Evolutionary conservation across 2,329 filamentous ascomycete genomes (phyloP).

Genomic region (Diaporthe aspalathi): DNA sequence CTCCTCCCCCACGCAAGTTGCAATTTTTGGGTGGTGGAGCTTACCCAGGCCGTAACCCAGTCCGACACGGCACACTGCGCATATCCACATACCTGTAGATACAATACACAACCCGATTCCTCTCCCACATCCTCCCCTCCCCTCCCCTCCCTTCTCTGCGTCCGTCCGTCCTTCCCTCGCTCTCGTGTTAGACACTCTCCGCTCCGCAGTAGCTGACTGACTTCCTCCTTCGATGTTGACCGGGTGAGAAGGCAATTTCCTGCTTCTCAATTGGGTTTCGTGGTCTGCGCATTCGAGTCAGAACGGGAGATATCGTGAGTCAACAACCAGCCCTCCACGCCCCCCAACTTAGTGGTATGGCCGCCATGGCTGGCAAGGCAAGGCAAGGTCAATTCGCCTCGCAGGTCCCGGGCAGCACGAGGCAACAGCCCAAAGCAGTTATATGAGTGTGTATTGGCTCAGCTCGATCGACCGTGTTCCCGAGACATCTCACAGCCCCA

Average conservation of each 20-base stretch:
- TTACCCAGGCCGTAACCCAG: conserved; percentile 13
- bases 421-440: background rate
- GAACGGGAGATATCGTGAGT: conserved; percentile 38
- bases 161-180: background rate
- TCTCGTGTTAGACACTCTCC: conserved; percentile 35
- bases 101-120: conserved; percentile 13
- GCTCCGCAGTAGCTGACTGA: conserved; percentile 28
- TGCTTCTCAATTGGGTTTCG: conserved; percentile 25
- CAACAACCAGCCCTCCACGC: conserved; percentile 26
- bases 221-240: conserved; percentile 22
- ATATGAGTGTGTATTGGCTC: background rate
- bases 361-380: background rate
- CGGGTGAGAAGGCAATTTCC: conserved; percentile 21
- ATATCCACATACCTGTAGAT: background rate
- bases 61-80: background rate
- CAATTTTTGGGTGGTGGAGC: conserved; percentile 29
- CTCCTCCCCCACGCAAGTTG: conserved; percentile 24
- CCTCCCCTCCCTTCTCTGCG: conserved; percentile 2
- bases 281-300: conserved; percentile 38
- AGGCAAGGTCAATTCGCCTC: conserved; percentile 3
- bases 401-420: conserved; percentile 18
- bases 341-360: background rate
- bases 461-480: background rate
- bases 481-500: background rate
- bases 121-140: conserved; percentile 5